phyloP scores from a whole-genome alignment of 441 rosid genomes.

The Pelargonium cotyledonis region DNA sequence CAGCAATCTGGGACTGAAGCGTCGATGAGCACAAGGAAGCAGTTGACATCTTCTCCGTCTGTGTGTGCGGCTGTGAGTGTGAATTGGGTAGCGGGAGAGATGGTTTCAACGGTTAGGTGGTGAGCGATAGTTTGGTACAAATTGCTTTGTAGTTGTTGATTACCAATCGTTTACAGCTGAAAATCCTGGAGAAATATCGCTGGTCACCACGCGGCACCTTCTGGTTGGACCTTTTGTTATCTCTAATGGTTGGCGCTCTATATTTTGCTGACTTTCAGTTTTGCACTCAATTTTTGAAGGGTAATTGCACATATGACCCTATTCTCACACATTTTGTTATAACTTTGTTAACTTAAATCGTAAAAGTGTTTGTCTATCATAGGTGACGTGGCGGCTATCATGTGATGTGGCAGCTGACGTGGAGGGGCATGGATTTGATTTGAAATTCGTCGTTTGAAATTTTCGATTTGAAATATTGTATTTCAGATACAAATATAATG shows the following conservation, averaged over 20 bases:
- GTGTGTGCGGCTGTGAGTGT: not conserved
- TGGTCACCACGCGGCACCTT: conserved; percentile 38
- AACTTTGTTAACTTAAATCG: too few species aligned
- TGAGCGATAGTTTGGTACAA: conserved; percentile 20
- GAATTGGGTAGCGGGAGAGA: not conserved
- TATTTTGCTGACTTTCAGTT: conserved; percentile 27
- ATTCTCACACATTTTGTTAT: too few species aligned
- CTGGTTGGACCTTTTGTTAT: conserved; percentile 39
- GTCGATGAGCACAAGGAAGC: conserved; percentile 54
- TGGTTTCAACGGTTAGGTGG: conserved; percentile 26
- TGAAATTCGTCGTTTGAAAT: too few species aligned
- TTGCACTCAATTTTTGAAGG: too few species aligned
- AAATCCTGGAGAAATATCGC: conserved; percentile 21
- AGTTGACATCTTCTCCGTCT: conserved; percentile 31
- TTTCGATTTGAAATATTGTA: too few species aligned
- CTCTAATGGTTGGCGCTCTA: conserved; percentile 56
- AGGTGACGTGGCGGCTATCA: too few species aligned
- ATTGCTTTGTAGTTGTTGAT: not conserved
- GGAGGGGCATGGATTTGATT: too few species aligned
- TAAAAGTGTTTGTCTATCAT: too few species aligned
- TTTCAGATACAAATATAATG: too few species aligned
- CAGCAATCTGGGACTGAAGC: conserved; percentile 42
- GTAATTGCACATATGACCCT: too few species aligned
- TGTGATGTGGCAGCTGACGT: too few species aligned
- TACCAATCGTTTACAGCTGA: conserved; percentile 15